Base-by-base conservation (phyloP, 2,329 filamentous ascomycete genomes). In the Fonsecaea monophora region DNA sequence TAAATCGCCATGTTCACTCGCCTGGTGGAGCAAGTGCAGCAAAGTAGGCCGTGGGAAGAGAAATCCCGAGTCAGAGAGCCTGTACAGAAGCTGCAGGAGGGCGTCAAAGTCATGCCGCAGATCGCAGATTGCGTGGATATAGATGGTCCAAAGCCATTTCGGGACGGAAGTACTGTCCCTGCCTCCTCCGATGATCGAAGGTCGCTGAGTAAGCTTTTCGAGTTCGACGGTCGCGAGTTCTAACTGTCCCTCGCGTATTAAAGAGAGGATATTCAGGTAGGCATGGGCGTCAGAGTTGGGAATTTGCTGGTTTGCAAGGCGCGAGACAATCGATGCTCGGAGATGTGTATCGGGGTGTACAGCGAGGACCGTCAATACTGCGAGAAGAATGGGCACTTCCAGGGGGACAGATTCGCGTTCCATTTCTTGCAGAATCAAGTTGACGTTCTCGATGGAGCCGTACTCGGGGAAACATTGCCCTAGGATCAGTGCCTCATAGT, bases 281-380 rank as follows among this genome's bases (percentile, higher is more conserved):
- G 86, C 86, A 8, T 88, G 90, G 6, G 84, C 82, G 10, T 83
- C 85, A 50, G 83, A 87, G 8, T 91, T 79, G 8, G 82, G 80
- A 60, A 90, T 84, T 91, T 92, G 96, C 69, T 87, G 84, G 64
- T 87, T 83, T 73, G 87, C 87, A 55, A 83, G 73, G 64, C 89
- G 88, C 62, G 86, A 81, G 45, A 97, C 80, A 3, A 97, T 84
- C 40, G 89, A 84, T 61, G 86, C 85, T 40, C 93, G 88, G 30
- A 95, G 80, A 5, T 92, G 72, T 73, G 96, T 94, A 77, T 98
- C 91, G 0, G 94, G 92, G 76, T 98, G 95, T 8, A 95, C 86
- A 0, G 91, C 87, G 30, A 97, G 82, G 4, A 86, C 88, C 77
- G 88, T 87, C 45, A 97, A 80, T 2, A 90, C 87, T 68, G 87